phyloP scores from a whole-genome alignment of 257 asterid genomes.

The Solanum sejunctum region DNA sequence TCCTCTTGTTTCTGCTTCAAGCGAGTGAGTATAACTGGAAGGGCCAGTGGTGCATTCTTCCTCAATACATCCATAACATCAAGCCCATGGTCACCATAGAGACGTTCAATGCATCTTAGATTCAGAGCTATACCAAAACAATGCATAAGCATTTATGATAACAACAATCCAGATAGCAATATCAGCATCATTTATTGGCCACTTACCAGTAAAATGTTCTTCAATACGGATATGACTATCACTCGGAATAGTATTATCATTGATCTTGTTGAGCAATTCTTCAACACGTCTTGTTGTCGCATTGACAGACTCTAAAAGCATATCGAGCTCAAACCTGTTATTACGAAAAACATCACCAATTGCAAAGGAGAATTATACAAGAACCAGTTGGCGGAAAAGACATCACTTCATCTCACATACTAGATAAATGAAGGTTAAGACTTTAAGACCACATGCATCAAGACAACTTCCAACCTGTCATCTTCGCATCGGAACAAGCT shows the following conservation, averaged over 20 bases:
- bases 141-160: constrained; percentile 7
- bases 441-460: not conserved
- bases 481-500: constrained; percentile 95
- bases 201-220: constrained; percentile 71
- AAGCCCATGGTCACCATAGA: constrained; percentile 98
- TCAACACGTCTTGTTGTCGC: constrained; percentile 71
- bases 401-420: not conserved
- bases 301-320: constrained; percentile 83
- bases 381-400: not conserved
- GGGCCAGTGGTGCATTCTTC: constrained; percentile 69
- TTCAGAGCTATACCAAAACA: constrained; percentile 44
- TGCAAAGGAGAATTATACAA: not conserved
- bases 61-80: constrained; percentile 89
- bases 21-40: constrained; percentile 83
- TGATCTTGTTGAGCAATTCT: constrained; percentile 56
- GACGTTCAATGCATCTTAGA: constrained; percentile 90
- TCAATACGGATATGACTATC: constrained; percentile 49
- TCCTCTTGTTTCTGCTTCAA: constrained; percentile 96
- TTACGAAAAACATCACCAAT: constrained; percentile 16
- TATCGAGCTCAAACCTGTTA: constrained; percentile 95
- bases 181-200: constrained; percentile 10
- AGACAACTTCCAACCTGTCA: constrained; percentile 52
- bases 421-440: not conserved
- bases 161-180: constrained; percentile 1
- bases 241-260: constrained; percentile 29